Percentiles rank a stretch among this genome's conserved stretches.
These are phyloP conservation scores for Usnea hakonensis DNA, from an alignment of 495 filamentous ascomycete species.

Conservation along the genomic window DNA sequence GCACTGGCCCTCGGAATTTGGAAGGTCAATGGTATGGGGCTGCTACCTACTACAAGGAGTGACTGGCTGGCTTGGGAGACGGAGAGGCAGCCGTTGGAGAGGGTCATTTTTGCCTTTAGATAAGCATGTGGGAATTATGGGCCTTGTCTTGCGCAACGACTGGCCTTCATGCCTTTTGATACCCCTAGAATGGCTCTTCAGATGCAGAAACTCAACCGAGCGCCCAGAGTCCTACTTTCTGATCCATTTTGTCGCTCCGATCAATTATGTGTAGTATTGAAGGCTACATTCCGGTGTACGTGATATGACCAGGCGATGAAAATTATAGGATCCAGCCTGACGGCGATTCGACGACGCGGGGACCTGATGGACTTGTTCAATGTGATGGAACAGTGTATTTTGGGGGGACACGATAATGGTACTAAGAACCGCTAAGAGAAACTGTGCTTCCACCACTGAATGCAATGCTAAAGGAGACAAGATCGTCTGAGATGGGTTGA, in stretches of 20 bases:
- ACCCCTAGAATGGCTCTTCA: neutral
- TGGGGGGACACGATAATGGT: neutral
- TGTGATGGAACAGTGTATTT: neutral
- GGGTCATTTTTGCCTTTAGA: slow-evolving; percentile 52
- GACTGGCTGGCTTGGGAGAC: slow-evolving; percentile 96
- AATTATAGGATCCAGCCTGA: neutral
- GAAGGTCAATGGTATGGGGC: slow-evolving; percentile 95
- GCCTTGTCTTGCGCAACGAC: neutral
- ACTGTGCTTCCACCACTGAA: neutral
- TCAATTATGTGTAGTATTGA: neutral
- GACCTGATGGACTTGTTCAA: neutral
- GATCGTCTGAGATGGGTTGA: neutral
- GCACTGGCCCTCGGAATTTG: slow-evolving; percentile 81
- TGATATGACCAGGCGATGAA: neutral
- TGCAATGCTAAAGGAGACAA: neutral
- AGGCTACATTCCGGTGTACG: neutral
- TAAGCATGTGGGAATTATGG: neutral
- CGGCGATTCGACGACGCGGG: neutral
- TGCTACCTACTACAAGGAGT: slow-evolving; percentile 87
- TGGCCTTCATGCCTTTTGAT: neutral
- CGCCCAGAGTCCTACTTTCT: neutral
- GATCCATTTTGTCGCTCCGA: neutral
- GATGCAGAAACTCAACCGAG: neutral
- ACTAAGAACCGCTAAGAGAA: neutral
- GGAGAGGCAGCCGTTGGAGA: slow-evolving; percentile 67